A percentile compares a stretch with the other conserved stretches of the same genome.
phyloP scores from a whole-genome alignment of 208 protist genomes.

The Novymonas esmeraldas region DNA sequence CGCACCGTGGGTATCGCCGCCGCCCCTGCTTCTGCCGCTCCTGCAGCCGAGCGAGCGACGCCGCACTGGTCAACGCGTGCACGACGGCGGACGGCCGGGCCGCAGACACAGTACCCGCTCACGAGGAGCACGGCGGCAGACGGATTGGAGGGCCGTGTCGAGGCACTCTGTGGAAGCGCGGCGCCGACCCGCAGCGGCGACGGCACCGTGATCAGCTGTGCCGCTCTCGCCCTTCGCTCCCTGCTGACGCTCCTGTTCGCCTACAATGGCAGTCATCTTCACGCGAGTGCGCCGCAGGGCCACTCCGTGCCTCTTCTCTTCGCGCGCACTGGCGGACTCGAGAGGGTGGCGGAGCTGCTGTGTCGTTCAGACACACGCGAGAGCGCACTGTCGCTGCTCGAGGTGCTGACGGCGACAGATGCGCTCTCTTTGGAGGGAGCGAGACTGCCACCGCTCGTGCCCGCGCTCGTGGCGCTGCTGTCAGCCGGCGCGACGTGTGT shows the following conservation, averaged over 20 bases:
- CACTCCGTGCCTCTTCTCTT: conserved; percentile 40
- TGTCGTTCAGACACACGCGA: not conserved
- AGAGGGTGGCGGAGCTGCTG: conserved; percentile 28
- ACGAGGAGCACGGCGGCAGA: not conserved
- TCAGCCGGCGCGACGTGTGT: not conserved
- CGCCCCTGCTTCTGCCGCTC: no score
- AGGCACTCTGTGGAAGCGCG: not conserved
- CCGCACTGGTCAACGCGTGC: conserved; percentile 19
- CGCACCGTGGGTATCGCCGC: not conserved
- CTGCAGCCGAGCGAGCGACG: conserved; percentile 6
- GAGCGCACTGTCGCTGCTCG: conserved; percentile 31
- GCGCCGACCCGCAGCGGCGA: no score
- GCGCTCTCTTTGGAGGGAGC: conserved; percentile 1
- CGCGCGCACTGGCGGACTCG: conserved; percentile 33
- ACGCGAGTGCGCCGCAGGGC: not conserved
- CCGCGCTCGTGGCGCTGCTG: conserved; percentile 16
- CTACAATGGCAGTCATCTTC: conserved; percentile 22
- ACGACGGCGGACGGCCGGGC: not conserved
- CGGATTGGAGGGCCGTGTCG: not conserved
- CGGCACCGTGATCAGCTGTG: not conserved
- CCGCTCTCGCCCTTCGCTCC: conserved; percentile 24
- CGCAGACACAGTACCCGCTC: not conserved
- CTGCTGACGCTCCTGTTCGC: conserved; percentile 45
- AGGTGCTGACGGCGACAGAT: conserved; percentile 47
- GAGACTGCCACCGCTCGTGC: conserved; percentile 13